phyloP scores from a whole-genome alignment of 169 alveolate species.

The Theileria sp. region DNA sequence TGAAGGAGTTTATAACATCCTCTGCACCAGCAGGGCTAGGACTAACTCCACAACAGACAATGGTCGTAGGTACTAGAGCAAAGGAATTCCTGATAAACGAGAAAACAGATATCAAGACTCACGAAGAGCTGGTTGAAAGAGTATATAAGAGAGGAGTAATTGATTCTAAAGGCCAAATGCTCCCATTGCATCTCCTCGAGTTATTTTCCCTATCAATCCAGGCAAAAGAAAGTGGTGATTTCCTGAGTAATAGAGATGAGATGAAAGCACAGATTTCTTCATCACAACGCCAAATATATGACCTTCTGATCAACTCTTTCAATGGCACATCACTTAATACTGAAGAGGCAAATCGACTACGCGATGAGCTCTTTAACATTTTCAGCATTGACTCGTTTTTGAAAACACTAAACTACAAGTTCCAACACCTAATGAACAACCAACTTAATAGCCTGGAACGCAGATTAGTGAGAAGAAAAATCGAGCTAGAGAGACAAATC shows the following conservation, averaged over 20 bases:
- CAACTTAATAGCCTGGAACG: conserved; percentile 79
- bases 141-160: conserved; percentile 72
- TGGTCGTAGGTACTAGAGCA: conserved; percentile 88
- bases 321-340: conserved; percentile 38
- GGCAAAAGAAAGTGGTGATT: conserved; percentile 80
- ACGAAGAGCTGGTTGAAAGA: conserved; percentile 78
- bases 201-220: conserved; percentile 79
- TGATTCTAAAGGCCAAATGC: conserved; percentile 75
- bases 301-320: conserved; percentile 60
- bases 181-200: conserved; percentile 82
- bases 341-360: conserved; percentile 67
- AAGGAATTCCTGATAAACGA: conserved; percentile 78
- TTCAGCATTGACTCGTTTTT: conserved; percentile 76
- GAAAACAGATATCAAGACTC: conserved; percentile 76
- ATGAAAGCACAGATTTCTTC: conserved; percentile 79
- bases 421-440: conserved; percentile 74
- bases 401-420: conserved; percentile 77
- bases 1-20: conserved; percentile 79
- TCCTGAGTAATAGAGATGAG: conserved; percentile 70
- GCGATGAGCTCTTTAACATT: conserved; percentile 67
- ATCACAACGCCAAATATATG: conserved; percentile 71
- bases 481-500: conserved; percentile 72
- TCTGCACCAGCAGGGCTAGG: conserved; percentile 83
- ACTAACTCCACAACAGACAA: conserved; percentile 80
- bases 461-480: conserved; percentile 71